Evolutionary conservation across 1,284 basidiomycete genomes (phyloP), one percentile per base, ranked within the genome.

Genomic region (Sphagnurus paluster): DNA sequence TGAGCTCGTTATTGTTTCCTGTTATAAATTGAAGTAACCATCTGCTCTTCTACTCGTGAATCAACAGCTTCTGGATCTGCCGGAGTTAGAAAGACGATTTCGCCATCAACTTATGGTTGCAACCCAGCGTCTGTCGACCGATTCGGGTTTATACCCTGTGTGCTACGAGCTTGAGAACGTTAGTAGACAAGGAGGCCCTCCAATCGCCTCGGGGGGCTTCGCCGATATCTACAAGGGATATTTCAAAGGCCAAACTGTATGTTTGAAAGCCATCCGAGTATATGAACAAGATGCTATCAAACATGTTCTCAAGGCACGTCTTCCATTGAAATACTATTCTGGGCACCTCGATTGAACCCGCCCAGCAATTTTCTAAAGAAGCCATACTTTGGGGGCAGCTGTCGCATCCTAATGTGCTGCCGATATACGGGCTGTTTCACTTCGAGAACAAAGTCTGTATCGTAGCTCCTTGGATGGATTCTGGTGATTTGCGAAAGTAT

Each of bases 401-500:
- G 16, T 45, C 20, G n/a, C 57, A 57, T 42, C 48, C 52, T 3
- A 59, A 59, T 35, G 33, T 61, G 14, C 46, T 61, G 13, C 57
- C 57, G 9, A 54, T 61, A n/a, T 56, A 55, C 19, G 57, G 59
- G 7, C 42, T 61, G 5, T 55, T 49, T 38, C 41, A 13, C 19
- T 44, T 29, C 10, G 38, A 24, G 17, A 24, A 20, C 2, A 45
- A 37, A n/a, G 24, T 35, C 7, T 56, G 49, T 23, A 49, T 60
- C 9, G 53, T 60, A 13, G 56, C 59, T 3, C 57, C 59, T 3
- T 60, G 59, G 59, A 55, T 58, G 53, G 53, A 51, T 24, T 50
- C 55, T 28, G 56, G 56, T 3, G 52, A 55, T 36, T 11, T 61
- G n/a, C 36, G 11, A 5, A 17, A 37, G 3, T 59, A 52, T 44